Percentiles rank a stretch among this genome's conserved stretches.
These are phyloP conservation scores for Dioszegia aurantiaca DNA, from an alignment of 768 basidiomycete species.

Conservation along the genomic window DNA sequence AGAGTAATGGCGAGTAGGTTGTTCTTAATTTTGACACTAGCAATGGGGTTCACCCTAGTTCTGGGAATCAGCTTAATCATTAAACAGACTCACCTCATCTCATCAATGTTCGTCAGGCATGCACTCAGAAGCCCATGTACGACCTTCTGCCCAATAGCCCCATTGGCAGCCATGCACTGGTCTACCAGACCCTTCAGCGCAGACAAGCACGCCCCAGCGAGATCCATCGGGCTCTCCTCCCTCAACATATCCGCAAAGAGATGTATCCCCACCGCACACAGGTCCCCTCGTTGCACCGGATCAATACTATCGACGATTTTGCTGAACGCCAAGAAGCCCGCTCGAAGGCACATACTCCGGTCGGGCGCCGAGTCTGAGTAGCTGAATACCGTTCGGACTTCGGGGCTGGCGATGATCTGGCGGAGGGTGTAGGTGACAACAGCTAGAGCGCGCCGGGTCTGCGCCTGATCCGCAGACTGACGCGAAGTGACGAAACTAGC, in stretches of 20 bases:
- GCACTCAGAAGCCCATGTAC: conserved; percentile 77
- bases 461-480: conserved; percentile 30
- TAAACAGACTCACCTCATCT: conserved; percentile 68
- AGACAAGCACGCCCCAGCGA: conserved; percentile 75
- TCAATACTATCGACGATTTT: conserved; percentile 63
- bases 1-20: conserved; percentile 84
- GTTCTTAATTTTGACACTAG: conserved; percentile 78
- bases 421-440: conserved; percentile 79
- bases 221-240: conserved; percentile 76
- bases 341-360: conserved; percentile 64
- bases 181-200: conserved; percentile 73
- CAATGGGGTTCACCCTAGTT: conserved; percentile 72
- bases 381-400: conserved; percentile 26
- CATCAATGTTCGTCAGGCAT: conserved; percentile 80
- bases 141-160: conserved; percentile 50
- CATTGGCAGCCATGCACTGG: conserved; percentile 51
- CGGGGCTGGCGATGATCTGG: conserved; percentile 61
- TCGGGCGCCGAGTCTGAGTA: conserved; percentile 60
- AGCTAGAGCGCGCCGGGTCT: conserved; percentile 42
- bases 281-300: conserved; percentile 64
- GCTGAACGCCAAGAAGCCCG: conserved; percentile 64
- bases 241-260: conserved; percentile 79
- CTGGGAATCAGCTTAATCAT: conserved; percentile 43
- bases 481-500: conserved; percentile 58
- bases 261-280: conserved; percentile 72